Base-by-base conservation (phyloP, 78 protist species). In the Emiliania huxleyi region DNA sequence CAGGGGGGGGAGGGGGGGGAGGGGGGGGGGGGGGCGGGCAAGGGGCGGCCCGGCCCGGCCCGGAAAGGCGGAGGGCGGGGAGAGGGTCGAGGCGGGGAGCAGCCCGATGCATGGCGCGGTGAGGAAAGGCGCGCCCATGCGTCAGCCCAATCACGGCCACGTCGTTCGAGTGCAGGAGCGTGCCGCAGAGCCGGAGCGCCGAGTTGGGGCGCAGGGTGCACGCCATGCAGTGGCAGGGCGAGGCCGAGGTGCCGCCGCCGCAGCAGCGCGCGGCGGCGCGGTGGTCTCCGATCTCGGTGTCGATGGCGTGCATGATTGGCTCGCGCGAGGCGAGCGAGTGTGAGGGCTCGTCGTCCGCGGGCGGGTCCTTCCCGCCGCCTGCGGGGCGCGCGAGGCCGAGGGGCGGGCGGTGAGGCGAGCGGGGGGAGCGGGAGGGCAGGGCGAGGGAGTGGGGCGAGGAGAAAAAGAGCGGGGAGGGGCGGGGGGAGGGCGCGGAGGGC, bases 241-340 rank as follows among this genome's bases (percentile, higher is more conserved):
- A 18, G 18, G 44, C 23, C 12, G 29, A 3, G 33, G 12, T 40
- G 42, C n/a, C 81, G 33, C 29, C 62, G 62, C 62, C 62, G 15
- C 62, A 15, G 62, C 62, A 15, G 8, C 44, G 81, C 15, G 81
- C 3, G 8, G 8, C 35, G 42, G 37, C 2, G 81, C 37, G 42
- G 2, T 35, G 81, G 46, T 77, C 75, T 2, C 12, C 40, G 26
- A 77, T 77, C 26, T 77, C 85, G 25, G 46, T 3, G 33, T 77
- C 85, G 46, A 77, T 77, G 48, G 85, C 85, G 23, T 77, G 85
- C 85, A 77, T 77, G 85, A 77, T 35, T 0, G 85, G 49, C 48
- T 77, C 85, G 0, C 85, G 85, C 29, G 85, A 37, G 5, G 46
- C 23, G 23, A 73, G 37, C 37, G 42, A 12, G 33, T 3, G 44